These are phyloP conservation scores for Trypanosoma scelopori DNA, from an alignment of 208 protist species.

Conservation along the genomic window DNA sequence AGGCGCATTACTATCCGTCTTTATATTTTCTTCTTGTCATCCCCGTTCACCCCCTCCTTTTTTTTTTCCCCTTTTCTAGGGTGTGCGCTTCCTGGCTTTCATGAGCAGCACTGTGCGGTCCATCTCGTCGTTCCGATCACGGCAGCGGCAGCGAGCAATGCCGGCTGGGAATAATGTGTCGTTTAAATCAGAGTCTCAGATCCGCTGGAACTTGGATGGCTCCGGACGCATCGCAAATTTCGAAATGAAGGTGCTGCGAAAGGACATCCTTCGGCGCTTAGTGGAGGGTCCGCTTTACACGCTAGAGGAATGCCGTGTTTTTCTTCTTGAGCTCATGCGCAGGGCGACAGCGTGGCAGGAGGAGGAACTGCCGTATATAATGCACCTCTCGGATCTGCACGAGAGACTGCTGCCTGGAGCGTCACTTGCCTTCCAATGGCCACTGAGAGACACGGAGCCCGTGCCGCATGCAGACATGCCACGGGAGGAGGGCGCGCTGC, in stretches of 20 bases:
- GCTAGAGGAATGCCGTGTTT: constrained; percentile 26
- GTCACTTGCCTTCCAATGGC: constrained; percentile 21
- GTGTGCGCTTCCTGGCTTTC: neutral
- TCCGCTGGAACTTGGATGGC: constrained; percentile 13
- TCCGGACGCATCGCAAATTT: constrained; percentile 21
- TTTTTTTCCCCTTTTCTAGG: neutral
- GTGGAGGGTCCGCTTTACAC: constrained; percentile 18
- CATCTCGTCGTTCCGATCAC: neutral
- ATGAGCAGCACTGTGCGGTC: constrained; percentile 5
- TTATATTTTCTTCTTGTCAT: constrained; percentile 5
- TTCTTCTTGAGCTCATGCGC: constrained; percentile 19
- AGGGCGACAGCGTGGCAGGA: constrained; percentile 26
- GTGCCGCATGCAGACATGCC: constrained; percentile 8
- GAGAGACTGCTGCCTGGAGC: constrained; percentile 6
- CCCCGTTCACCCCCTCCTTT: too few species aligned
- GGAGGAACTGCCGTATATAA: constrained; percentile 21
- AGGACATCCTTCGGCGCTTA: constrained; percentile 21
- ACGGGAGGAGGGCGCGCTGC: neutral
- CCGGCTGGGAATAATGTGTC: neutral
- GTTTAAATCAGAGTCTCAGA: neutral
- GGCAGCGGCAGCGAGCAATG: neutral
- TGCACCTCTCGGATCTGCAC: constrained; percentile 24
- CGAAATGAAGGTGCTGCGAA: constrained; percentile 22
- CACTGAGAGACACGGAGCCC: neutral
- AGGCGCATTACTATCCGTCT: too few species aligned